phyloP scores from a whole-genome alignment of 495 filamentous ascomycete species.

The Daldinia grandis region DNA sequence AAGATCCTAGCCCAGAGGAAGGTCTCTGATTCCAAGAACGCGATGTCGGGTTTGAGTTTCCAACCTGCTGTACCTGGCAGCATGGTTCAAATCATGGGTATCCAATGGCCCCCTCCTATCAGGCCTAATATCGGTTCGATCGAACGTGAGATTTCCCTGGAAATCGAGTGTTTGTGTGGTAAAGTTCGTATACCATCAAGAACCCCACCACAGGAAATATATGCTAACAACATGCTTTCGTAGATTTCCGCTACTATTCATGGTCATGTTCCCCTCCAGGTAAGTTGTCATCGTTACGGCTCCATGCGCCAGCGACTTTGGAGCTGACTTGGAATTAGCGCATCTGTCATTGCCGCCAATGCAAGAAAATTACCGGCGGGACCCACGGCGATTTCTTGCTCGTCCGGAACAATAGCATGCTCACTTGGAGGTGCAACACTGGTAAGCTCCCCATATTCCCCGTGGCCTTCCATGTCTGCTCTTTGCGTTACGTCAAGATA shows the following conservation, averaged over 20 bases:
- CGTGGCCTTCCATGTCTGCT: neutral
- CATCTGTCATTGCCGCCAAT: slow-evolving; percentile 23
- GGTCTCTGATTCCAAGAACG: neutral
- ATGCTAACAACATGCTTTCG: slow-evolving; percentile 1
- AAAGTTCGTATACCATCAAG: slow-evolving; percentile 9
- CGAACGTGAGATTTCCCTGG: neutral
- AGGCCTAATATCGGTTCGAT: neutral
- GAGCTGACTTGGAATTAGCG: slow-evolving; percentile 18
- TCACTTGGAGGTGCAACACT: neutral
- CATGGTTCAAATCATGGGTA: neutral
- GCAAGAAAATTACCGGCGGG: slow-evolving; percentile 31
- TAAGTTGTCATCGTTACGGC: slow-evolving; percentile 7
- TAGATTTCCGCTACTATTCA: slow-evolving; percentile 10
- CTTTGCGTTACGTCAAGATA: no score
- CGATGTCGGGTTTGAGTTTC: neutral
- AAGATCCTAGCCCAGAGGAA: neutral
- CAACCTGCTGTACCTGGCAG: neutral
- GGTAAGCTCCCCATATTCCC: slow-evolving; percentile 7
- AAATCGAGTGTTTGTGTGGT: slow-evolving; percentile 24
- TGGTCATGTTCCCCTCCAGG: neutral
- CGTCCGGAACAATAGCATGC: neutral
- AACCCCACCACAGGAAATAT: neutral
- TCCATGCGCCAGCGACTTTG: neutral
- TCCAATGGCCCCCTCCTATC: neutral
- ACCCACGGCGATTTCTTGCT: slow-evolving; percentile 8